A percentile compares a stretch with the other conserved stretches of the same genome.
These are phyloP conservation scores for Endocalyx cinctus DNA, from an alignment of 2,329 filamentous ascomycete species.

Conservation along the genomic window DNA sequence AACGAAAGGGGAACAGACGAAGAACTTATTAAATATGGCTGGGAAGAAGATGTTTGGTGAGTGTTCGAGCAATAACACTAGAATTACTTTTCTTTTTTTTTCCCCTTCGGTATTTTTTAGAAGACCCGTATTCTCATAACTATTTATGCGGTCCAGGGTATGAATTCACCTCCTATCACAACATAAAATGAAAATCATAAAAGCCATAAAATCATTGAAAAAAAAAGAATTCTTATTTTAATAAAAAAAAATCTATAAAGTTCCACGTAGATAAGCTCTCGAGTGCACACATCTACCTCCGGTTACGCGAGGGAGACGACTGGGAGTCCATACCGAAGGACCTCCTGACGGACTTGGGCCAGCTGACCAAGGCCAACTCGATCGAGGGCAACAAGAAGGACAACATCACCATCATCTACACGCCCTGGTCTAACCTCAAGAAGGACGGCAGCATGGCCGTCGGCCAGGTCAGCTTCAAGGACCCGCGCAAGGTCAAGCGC, in stretches of 20 bases:
- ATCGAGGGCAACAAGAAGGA: constrained; percentile 99
- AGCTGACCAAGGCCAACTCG: constrained; percentile 97
- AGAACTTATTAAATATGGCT: constrained; percentile 89
- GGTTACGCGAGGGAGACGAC: constrained; percentile 68
- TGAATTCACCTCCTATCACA: constrained; percentile 17
- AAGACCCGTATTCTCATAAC: constrained; percentile 1
- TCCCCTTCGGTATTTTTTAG: constrained; percentile 22
- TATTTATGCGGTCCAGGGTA: constrained; percentile 1
- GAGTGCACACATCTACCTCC: constrained; percentile 92
- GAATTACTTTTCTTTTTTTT: constrained; percentile 4
- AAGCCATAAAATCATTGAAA: neutral
- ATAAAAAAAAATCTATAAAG: constrained; percentile 44
- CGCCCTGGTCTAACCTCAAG: constrained; percentile 92
- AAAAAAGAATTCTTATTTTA: constrained; percentile 1
- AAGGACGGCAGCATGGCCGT: constrained; percentile 95
- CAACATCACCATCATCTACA: constrained; percentile 95
- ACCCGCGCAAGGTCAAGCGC: constrained; percentile 77
- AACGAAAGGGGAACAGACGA: constrained; percentile 94
- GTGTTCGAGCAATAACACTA: too few relatives aligned
- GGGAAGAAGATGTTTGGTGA: constrained; percentile 94
- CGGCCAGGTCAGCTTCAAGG: constrained; percentile 93
- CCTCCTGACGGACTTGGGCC: constrained; percentile 83
- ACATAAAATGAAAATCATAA: constrained; percentile 19
- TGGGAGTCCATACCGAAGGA: constrained; percentile 79
- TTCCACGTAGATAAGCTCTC: constrained; percentile 98